Conservation (phyloP, 495 filamentous ascomycete genomes). For the Lasiosphaeris hirsuta region DNA sequence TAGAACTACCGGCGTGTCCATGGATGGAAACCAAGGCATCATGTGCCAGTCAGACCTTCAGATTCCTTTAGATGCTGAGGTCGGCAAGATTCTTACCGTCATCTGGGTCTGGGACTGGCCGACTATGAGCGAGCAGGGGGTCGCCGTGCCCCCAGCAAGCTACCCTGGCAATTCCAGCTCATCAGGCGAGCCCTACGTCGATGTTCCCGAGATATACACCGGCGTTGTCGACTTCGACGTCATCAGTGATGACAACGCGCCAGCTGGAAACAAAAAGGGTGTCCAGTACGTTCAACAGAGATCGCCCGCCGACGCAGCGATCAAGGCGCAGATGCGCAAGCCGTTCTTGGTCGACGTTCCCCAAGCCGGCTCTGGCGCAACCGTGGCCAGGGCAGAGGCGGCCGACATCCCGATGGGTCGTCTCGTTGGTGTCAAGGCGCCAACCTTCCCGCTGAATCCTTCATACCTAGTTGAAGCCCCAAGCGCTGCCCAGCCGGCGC, state of each 20-base stretch:
- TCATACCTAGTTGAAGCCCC: background rate
- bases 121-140: conserved; percentile 29
- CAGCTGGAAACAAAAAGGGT: conserved; percentile 8
- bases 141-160: conserved; percentile 26
- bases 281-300: conserved; percentile 29
- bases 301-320: conserved; percentile 25
- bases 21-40: conserved; percentile 36
- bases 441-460: conserved; percentile 7
- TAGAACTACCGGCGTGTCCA: conserved; percentile 34
- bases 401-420: conserved; percentile 22
- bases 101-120: conserved; percentile 97
- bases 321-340: conserved; percentile 35
- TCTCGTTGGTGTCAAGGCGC: conserved; percentile 17
- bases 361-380: conserved; percentile 21
- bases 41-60: conserved; percentile 76
- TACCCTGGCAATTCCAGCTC: conserved; percentile 31
- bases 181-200: conserved; percentile 50
- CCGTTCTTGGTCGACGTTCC: conserved; percentile 35
- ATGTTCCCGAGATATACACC: conserved; percentile 65
- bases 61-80: conserved; percentile 54
- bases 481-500: background rate
- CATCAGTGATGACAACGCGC: conserved; percentile 25
- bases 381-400: conserved; percentile 16
- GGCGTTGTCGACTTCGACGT: conserved; percentile 77
- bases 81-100: conserved; percentile 60